Evolutionary conservation across 768 basidiomycete species (phyloP).

Genomic region (Russula foetens): DNA sequence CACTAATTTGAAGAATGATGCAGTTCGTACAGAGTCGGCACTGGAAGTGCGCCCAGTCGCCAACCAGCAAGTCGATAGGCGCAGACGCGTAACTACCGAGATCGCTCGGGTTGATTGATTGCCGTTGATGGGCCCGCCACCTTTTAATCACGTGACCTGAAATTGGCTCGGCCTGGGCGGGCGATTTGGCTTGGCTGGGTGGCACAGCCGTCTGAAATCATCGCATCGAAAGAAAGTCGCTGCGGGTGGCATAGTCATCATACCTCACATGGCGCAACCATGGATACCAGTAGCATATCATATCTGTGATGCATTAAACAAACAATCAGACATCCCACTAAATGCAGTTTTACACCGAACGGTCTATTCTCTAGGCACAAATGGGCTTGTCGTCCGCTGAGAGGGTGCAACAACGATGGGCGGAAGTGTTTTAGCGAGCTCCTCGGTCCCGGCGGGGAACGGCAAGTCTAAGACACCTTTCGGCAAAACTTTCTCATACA

Average conservation of each 20-base stretch:
- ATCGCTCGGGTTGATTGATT: no score
- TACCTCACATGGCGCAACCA: neutral
- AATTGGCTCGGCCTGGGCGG: no score
- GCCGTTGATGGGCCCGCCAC: no score
- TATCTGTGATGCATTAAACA: neutral
- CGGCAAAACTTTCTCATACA: slow-evolving; percentile 71
- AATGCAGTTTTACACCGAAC: neutral
- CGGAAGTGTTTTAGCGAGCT: slow-evolving; percentile 61
- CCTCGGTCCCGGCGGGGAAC: slow-evolving; percentile 83
- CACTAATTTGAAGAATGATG: neutral
- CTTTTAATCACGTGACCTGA: no score
- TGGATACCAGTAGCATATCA: slow-evolving; percentile 1
- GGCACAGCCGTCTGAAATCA: no score
- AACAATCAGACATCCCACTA: neutral
- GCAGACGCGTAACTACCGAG: neutral
- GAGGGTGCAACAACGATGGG: slow-evolving; percentile 63
- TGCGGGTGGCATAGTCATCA: neutral
- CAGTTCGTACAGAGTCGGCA: neutral
- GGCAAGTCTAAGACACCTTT: slow-evolving; percentile 80
- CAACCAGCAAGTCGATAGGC: neutral
- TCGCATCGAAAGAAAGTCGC: no score
- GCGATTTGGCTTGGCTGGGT: no score
- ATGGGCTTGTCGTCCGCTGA: slow-evolving; percentile 63
- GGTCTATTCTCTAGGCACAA: slow-evolving; percentile 57
- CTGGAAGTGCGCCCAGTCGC: neutral